phyloP scores from a whole-genome alignment of 2,329 filamentous ascomycete species.

The Gnomoniopsis sp. region DNA sequence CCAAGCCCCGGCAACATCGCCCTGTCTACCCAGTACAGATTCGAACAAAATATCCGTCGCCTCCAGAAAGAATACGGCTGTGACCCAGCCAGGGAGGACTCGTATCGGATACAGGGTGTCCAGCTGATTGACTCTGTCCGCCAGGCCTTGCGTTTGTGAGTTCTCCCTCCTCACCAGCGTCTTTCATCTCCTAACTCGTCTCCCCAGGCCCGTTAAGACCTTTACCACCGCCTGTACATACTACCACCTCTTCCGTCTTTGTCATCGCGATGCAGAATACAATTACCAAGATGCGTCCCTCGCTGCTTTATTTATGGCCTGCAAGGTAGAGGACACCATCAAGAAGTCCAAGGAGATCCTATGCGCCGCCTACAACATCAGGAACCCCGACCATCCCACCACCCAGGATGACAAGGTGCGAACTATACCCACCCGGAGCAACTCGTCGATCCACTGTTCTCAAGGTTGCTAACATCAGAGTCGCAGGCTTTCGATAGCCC shows the following conservation, averaged over 20 bases:
- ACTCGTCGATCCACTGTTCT: too few species aligned
- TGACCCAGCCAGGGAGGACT: constrained; percentile 76
- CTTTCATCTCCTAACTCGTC: constrained; percentile 30
- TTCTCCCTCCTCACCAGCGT: background rate
- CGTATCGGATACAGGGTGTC: constrained; percentile 78
- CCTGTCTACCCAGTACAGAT: constrained; percentile 67
- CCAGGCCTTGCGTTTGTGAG: constrained; percentile 73
- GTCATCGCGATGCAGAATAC: constrained; percentile 82
- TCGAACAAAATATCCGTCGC: constrained; percentile 75
- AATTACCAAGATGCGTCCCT: constrained; percentile 83
- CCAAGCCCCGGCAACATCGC: constrained; percentile 47
- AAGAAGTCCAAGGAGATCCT: constrained; percentile 95
- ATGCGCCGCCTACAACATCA: constrained; percentile 84
- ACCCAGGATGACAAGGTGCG: constrained; percentile 79
- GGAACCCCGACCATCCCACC: constrained; percentile 62
- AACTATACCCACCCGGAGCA: too few species aligned
- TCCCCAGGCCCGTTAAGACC: constrained; percentile 67
- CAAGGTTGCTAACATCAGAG: background rate
- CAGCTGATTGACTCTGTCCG: constrained; percentile 85
- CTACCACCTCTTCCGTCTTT: constrained; percentile 89
- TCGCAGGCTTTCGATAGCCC: constrained; percentile 72
- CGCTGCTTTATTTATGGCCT: constrained; percentile 85
- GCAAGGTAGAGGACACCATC: constrained; percentile 96
- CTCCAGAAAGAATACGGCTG: constrained; percentile 67
- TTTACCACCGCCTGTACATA: constrained; percentile 90